Conservation (phyloP, 805 yeast species). For the Wickerhamiella brachini region DNA sequence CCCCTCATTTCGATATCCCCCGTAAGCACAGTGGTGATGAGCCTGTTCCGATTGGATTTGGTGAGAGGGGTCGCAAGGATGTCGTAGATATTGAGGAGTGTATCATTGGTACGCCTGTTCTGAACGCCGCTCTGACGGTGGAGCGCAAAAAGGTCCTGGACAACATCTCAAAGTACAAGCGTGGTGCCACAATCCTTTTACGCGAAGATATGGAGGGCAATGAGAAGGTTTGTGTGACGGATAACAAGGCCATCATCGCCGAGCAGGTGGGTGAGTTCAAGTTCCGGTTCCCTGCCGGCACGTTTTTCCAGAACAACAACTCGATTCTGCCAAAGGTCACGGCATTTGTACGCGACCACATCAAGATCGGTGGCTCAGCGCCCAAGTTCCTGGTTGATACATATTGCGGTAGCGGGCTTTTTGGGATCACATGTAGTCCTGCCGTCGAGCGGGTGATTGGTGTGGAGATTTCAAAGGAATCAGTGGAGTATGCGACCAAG, state of each 20-base stretch:
- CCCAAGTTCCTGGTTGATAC: conserved; percentile 78
- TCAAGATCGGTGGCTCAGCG: conserved; percentile 31
- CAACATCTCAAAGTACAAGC: conserved; percentile 38
- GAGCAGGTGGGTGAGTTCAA: conserved; percentile 53
- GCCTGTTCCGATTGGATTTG: conserved; percentile 77
- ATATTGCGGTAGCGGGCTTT: conserved; percentile 91
- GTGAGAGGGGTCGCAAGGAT: conserved; percentile 54
- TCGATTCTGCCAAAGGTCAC: conserved; percentile 78
- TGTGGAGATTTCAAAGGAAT: conserved; percentile 85
- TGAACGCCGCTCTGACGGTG: conserved; percentile 57
- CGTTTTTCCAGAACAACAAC: conserved; percentile 92
- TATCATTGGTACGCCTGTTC: conserved; percentile 67
- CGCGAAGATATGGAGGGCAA: conserved; percentile 49
- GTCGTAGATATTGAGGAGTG: conserved; percentile 92
- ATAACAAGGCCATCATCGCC: conserved; percentile 62
- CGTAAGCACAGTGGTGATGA: conserved; percentile 28
- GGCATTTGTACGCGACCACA: conserved; percentile 60
- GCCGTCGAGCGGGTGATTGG: conserved; percentile 81
- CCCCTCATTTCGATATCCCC: conserved; percentile 88
- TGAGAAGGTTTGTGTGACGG: conserved; percentile 63
- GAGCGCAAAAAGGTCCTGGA: conserved; percentile 47
- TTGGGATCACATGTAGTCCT: conserved; percentile 71
- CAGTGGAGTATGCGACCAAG: conserved; percentile 71
- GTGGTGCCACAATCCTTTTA: conserved; percentile 76
- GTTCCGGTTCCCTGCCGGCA: conserved; percentile 86